Conservation (phyloP, 495 filamentous ascomycete species). For the Aspergillus nanangensis region DNA sequence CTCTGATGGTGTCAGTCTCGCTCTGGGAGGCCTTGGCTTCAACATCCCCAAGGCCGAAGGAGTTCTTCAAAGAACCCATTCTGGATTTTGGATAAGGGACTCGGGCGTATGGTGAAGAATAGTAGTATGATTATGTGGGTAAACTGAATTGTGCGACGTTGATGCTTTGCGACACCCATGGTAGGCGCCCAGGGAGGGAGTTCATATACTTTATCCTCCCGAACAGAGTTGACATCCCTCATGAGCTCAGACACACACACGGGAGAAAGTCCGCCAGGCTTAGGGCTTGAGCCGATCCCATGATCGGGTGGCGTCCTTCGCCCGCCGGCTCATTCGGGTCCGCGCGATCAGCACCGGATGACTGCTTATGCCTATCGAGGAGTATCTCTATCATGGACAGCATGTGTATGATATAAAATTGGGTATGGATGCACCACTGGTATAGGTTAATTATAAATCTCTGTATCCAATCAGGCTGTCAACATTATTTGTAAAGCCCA, state of each 20-base stretch:
- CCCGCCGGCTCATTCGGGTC: too few relatives aligned
- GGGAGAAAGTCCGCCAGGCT: background rate
- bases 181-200: background rate
- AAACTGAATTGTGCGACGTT: background rate
- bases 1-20: constrained; percentile 18
- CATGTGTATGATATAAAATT: too few relatives aligned
- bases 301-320: too few relatives aligned
- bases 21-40: constrained; percentile 4
- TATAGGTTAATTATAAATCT: too few relatives aligned
- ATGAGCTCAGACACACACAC: background rate
- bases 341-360: too few relatives aligned
- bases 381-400: too few relatives aligned
- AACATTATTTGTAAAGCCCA: too few relatives aligned
- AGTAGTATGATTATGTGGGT: background rate
- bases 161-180: background rate
- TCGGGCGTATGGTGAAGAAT: background rate
- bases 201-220: background rate
- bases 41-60: constrained; percentile 18
- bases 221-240: background rate
- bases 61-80: constrained; percentile 12
- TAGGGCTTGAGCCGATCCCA: constrained; percentile 1
- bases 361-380: too few relatives aligned
- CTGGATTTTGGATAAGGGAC: background rate
- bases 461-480: too few relatives aligned
- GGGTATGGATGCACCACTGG: too few relatives aligned